Percentiles rank a stretch among this genome's conserved stretches.
These are phyloP conservation scores for Sarocladiaceae sp. DNA, from an alignment of 2,329 filamentous ascomycete species.

Conservation along the genomic window DNA sequence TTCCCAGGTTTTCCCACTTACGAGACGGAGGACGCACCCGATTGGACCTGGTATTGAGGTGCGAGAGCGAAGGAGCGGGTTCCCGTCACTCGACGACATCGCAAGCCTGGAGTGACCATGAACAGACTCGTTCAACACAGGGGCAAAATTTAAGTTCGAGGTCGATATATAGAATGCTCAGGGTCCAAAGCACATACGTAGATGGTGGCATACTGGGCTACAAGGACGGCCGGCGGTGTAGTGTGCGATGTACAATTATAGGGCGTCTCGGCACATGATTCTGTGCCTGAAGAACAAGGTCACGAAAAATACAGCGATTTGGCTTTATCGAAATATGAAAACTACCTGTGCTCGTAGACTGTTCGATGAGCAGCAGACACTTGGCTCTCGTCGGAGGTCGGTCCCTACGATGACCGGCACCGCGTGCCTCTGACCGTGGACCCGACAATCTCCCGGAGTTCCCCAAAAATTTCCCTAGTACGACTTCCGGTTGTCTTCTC, in stretches of 20 bases:
- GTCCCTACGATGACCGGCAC: too few species aligned
- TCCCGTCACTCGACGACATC: conserved; percentile 59
- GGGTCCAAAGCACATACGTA: neutral
- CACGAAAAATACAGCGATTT: conserved; percentile 1
- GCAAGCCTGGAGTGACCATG: conserved; percentile 59
- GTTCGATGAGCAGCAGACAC: too few species aligned
- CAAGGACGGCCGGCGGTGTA: neutral
- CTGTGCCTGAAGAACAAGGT: neutral
- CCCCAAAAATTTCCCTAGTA: conserved; percentile 24
- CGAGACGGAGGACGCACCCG: conserved; percentile 58
- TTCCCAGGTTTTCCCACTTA: conserved; percentile 51
- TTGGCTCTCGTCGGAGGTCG: neutral
- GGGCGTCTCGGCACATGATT: neutral
- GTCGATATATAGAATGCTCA: neutral
- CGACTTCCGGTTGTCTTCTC: conserved; percentile 7
- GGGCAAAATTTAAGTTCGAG: neutral
- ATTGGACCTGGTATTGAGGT: conserved; percentile 83
- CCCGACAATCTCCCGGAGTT: conserved; percentile 32
- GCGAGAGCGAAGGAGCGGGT: conserved; percentile 58
- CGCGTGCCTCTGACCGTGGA: neutral
- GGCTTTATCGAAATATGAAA: too few species aligned
- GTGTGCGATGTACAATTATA: neutral
- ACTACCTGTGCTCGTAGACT: too few species aligned
- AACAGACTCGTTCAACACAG: neutral
- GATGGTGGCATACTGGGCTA: neutral